Evolutionary conservation across 2,329 filamentous ascomycete species (phyloP).

Genomic region (Xylaria sp.): DNA sequence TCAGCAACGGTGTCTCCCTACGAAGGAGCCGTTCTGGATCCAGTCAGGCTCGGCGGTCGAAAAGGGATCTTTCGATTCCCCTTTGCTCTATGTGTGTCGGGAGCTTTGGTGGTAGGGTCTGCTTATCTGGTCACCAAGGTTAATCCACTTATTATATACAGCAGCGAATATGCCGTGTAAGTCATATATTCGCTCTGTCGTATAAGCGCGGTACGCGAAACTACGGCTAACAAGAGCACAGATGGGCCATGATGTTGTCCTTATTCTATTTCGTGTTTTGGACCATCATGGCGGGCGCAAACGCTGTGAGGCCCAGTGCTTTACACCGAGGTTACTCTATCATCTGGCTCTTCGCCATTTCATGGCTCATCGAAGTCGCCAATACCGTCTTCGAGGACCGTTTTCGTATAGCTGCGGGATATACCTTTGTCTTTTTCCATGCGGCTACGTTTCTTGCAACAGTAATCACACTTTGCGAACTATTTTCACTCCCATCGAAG

Average conservation of each 20-base stretch:
- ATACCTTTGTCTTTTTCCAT: constrained; percentile 84
- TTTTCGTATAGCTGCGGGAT: constrained; percentile 79
- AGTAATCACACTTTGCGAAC: constrained; percentile 80
- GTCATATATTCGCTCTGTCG: constrained; percentile 23
- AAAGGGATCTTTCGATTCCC: constrained; percentile 88
- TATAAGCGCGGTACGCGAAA: background rate
- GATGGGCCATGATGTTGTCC: constrained; percentile 85
- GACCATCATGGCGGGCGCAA: constrained; percentile 76
- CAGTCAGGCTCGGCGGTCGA: constrained; percentile 76
- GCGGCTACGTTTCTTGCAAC: constrained; percentile 78
- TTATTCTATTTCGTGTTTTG: constrained; percentile 84
- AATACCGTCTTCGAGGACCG: constrained; percentile 83
- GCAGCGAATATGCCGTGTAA: constrained; percentile 81
- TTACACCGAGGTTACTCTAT: constrained; percentile 83
- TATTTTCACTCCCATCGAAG: constrained; percentile 80
- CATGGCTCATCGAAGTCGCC: constrained; percentile 78
- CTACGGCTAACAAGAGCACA: constrained; percentile 35
- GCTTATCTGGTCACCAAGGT: constrained; percentile 82
- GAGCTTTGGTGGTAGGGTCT: constrained; percentile 74
- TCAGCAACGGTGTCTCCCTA: constrained; percentile 67
- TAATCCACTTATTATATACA: constrained; percentile 92
- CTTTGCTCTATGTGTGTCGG: constrained; percentile 75
- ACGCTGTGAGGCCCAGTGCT: constrained; percentile 84
- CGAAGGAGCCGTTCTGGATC: constrained; percentile 69
- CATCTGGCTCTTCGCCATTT: constrained; percentile 83